Conservation (phyloP, 2,329 filamentous ascomycete genomes). For the Fusarium multiceps region DNA sequence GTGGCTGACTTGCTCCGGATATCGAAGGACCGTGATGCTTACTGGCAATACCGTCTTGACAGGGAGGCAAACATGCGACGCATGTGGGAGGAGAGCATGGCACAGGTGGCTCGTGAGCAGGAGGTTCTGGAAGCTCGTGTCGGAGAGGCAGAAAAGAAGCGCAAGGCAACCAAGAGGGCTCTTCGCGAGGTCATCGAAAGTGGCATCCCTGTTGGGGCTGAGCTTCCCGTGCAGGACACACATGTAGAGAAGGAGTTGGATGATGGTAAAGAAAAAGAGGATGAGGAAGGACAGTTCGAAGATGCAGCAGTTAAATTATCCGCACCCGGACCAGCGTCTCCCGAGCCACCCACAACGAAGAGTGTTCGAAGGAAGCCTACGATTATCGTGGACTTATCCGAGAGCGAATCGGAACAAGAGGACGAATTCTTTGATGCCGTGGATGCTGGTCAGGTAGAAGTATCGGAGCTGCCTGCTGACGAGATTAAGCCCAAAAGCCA, state of each 20-base stretch:
- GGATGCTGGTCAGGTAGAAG: conserved; percentile 89
- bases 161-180: conserved; percentile 88
- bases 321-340: not conserved
- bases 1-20: conserved; percentile 91
- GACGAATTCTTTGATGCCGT: conserved; percentile 98
- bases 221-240: conserved; percentile 44
- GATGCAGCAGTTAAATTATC: conserved; percentile 32
- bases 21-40: conserved; percentile 91
- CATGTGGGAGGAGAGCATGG: conserved; percentile 99
- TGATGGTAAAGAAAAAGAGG: conserved; percentile 32
- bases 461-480: conserved; percentile 72
- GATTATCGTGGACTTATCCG: conserved; percentile 79
- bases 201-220: conserved; percentile 50
- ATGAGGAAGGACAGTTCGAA: conserved; percentile 40
- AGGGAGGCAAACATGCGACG: conserved; percentile 90
- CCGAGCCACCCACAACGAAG: conserved; percentile 40
- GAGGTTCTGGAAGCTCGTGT: conserved; percentile 89
- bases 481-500: conserved; percentile 58
- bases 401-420: conserved; percentile 83
- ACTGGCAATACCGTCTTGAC: conserved; percentile 96
- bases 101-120: conserved; percentile 92
- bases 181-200: conserved; percentile 84
- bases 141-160: conserved; percentile 89
- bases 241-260: conserved; percentile 50
- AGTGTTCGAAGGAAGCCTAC: conserved; percentile 67